Conservation (phyloP, 2,329 filamentous ascomycete genomes). For the Penicillium hordei region DNA sequence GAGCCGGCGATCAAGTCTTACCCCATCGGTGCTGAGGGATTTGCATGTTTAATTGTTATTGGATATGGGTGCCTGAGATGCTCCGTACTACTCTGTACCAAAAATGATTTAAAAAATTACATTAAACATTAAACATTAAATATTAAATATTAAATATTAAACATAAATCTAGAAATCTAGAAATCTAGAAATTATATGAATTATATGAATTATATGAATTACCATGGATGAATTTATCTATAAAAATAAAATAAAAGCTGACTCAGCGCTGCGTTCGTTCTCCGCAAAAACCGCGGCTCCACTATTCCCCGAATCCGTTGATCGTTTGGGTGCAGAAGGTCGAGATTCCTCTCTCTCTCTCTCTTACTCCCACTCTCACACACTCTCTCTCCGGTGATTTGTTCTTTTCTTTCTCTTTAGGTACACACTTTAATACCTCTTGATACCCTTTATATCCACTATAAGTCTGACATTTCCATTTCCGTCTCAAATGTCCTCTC, state of each 20-base stretch:
- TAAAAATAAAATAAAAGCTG: background rate
- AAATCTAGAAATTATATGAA: background rate
- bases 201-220: no score
- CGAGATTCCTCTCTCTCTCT: constrained; percentile 25
- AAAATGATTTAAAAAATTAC: background rate
- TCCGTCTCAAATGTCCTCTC: constrained; percentile 14
- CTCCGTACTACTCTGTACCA: background rate
- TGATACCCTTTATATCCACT: background rate
- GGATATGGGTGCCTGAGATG: background rate
- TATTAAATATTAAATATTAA: no score
- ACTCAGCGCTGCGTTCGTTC: constrained; percentile 24
- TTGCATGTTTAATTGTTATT: background rate
- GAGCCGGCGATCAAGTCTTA: constrained; percentile 11
- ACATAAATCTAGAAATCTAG: background rate
- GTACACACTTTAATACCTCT: constrained; percentile 6
- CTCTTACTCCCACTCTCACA: background rate
- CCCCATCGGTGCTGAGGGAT: constrained; percentile 5
- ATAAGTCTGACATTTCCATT: background rate
- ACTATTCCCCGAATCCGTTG: constrained; percentile 33
- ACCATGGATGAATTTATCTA: no score
- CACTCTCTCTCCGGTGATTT: constrained; percentile 19
- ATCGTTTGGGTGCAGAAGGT: constrained; percentile 21
- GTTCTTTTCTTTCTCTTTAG: background rate
- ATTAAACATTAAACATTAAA: no score
- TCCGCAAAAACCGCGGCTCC: constrained; percentile 30